A percentile compares a stretch with the other conserved stretches of the same genome.
These are phyloP conservation scores for Mediolabrus comicus DNA, from an alignment of 108 stramenopile genomes.

Conservation along the genomic window DNA sequence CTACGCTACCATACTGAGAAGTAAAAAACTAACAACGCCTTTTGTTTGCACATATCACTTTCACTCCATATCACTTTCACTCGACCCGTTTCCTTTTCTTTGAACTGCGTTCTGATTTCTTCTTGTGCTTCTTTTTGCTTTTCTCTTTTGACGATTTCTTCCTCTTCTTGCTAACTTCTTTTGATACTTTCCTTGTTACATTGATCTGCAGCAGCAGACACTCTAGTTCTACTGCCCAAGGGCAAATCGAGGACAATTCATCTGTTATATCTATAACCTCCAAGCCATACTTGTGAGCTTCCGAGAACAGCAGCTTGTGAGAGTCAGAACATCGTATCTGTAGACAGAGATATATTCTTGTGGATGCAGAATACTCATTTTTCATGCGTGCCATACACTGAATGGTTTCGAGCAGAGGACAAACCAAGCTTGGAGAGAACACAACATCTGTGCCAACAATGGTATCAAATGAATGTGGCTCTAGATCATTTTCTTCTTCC, in stretches of 20 bases:
- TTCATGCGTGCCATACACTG: conserved; percentile 39
- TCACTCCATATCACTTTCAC: no score
- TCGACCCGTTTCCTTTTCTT: not conserved
- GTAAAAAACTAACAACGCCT: no score
- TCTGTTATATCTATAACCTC: conserved; percentile 49
- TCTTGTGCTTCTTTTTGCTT: not conserved
- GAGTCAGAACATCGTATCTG: conserved; percentile 69
- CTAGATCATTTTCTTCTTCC: conserved; percentile 8
- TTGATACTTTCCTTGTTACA: not conserved
- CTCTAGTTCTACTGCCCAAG: conserved; percentile 56
- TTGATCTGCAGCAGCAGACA: conserved; percentile 51
- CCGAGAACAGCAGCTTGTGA: conserved; percentile 47
- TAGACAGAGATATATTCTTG: conserved; percentile 60
- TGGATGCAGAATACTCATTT: not conserved
- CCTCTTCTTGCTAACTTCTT: not conserved
- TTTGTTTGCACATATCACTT: no score
- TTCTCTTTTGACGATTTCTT: not conserved
- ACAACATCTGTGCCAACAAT: conserved; percentile 81
- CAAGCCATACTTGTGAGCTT: conserved; percentile 48
- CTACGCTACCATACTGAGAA: no score
- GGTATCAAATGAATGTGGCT: conserved; percentile 62
- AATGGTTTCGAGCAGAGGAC: conserved; percentile 60
- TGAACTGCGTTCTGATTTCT: not conserved
- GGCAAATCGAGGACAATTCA: conserved; percentile 24
- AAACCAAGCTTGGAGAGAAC: conserved; percentile 60